Evolutionary conservation across 345 rosid genomes (phyloP).

Genomic region (Eucalyptus sideroxylon): DNA sequence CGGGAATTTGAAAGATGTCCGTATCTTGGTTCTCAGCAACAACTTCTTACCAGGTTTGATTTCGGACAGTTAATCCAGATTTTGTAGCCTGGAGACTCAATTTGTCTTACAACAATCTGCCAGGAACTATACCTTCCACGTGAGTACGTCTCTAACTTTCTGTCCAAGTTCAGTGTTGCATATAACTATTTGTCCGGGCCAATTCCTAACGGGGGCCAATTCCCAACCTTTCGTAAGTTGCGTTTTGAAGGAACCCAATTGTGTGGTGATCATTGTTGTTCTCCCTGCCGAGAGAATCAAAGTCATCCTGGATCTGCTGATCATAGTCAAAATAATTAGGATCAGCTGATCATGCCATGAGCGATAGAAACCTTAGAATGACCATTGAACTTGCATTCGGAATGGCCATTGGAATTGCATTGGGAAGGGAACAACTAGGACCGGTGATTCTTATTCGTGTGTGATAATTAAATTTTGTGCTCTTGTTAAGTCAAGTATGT

Average conservation of each 20-base stretch:
- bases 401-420: not conserved
- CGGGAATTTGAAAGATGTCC: not conserved
- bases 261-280: constrained; percentile 47
- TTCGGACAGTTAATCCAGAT: not conserved
- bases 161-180: not conserved
- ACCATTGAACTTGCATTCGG: not conserved
- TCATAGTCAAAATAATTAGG: not conserved
- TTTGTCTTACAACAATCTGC: not conserved
- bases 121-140: not conserved
- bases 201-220: not conserved
- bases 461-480: not conserved
- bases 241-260: constrained; percentile 7
- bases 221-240: not conserved
- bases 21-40: not conserved
- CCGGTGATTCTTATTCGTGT: not conserved
- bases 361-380: not conserved
- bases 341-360: not conserved
- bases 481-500: not conserved
- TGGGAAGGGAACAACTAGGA: not conserved
- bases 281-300: constrained; percentile 5
- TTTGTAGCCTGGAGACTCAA: not conserved
- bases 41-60: not conserved
- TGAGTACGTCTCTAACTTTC: not conserved
- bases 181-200: not conserved
- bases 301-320: not conserved